Evolutionary conservation across 306 rosid species (phyloP), one percentile per base, ranked within the genome.

Genomic region (Vigna trinervia): DNA sequence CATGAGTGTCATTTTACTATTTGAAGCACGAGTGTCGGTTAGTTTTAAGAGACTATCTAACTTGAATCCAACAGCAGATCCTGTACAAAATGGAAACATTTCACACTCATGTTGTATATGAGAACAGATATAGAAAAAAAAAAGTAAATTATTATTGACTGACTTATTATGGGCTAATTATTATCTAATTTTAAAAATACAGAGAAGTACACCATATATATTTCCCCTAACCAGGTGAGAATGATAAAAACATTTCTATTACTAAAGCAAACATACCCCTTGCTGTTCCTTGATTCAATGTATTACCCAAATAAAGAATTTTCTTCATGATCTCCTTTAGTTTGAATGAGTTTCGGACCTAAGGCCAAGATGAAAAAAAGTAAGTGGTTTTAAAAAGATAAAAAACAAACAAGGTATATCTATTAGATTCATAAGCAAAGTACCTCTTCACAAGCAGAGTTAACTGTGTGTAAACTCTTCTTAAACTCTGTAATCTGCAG

Each of bases 201-300:
- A 65, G 57, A 75, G 59, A 61, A 61, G 23, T 26, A 68, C 74
- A 59, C 5, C 45, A n/a, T 52, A 74, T 39, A 39, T 68, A 38
- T 65, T 61, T 66, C 43, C 61, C 76, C 70, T 68, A 68, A 69
- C 45, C 46, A 67, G 63, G 47, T 36, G 19, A 73, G 52, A 61
- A 62, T 28, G 75, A 75, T 56, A 60, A 32, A 81, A 77, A 61
- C 43, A 77, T 47, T 82, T 38, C 13, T 34, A 23, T 68, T 43
- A 63, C 19, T 26, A 11, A 58, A 38, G 74, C 67, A 61, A 52
- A 64, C 92, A 78, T 86, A 90, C 98, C 98, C 88, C 98, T 89
- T 56, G 98, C 98, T 70, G 96, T 94, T 82, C 98, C 98, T 87
- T 94, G 95, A 80, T 94, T 94, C 86, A 94, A 80, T 58, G 95